Evolutionary conservation across 1,139 yeast genomes (phyloP).

Genomic region (Candida sojae): DNA sequence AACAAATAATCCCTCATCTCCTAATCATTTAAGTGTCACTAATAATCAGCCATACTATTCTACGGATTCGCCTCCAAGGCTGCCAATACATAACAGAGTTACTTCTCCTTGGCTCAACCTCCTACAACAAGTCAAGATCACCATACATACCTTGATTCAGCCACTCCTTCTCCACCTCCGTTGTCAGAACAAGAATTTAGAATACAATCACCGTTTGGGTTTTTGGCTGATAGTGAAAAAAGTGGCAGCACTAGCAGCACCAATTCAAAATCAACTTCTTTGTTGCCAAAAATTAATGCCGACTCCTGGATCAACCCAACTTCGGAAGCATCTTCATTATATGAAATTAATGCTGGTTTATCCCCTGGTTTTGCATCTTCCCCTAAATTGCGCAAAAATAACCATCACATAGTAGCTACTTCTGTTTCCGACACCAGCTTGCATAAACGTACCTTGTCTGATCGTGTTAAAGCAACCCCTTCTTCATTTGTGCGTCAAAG

Average conservation of each 20-base stretch:
- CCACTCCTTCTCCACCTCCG: slow-evolving; percentile 3
- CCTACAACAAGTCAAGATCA: slow-evolving; percentile 7
- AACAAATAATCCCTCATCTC: neutral
- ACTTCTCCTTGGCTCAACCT: slow-evolving; percentile 13
- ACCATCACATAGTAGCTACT: neutral
- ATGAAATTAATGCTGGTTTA: slow-evolving; percentile 3
- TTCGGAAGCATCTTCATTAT: slow-evolving; percentile 11
- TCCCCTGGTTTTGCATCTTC: slow-evolving; percentile 6
- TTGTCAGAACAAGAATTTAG: neutral
- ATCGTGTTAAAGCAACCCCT: slow-evolving; percentile 36
- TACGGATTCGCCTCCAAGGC: slow-evolving; percentile 5
- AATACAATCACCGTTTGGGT: neutral
- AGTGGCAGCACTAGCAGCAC: slow-evolving; percentile 9
- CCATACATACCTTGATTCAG: neutral
- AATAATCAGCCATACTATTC: neutral
- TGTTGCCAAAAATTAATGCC: slow-evolving; percentile 10
- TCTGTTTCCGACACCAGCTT: slow-evolving; percentile 7
- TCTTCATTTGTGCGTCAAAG: slow-evolving; percentile 42
- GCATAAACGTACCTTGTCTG: slow-evolving; percentile 25
- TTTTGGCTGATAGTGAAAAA: slow-evolving; percentile 9
- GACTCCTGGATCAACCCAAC: neutral
- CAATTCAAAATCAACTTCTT: slow-evolving; percentile 6
- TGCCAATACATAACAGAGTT: slow-evolving; percentile 2
- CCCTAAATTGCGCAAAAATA: slow-evolving; percentile 9
- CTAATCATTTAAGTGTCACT: neutral